Evolutionary conservation across 2,329 filamentous ascomycete genomes (phyloP).

Genomic region (Xylariaceae sp.): DNA sequence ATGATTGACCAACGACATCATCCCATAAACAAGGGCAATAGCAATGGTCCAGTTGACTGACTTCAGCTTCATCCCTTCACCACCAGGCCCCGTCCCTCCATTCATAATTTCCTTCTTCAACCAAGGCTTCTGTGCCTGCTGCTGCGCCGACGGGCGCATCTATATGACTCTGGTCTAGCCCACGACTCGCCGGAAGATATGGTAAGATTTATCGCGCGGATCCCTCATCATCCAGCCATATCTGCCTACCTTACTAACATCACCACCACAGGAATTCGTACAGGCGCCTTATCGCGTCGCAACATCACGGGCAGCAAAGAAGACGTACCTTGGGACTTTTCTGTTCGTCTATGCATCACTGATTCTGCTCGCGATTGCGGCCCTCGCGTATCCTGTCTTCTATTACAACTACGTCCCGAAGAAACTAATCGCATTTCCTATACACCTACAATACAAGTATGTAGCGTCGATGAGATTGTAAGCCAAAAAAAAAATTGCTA

Average conservation of each 20-base stretch:
- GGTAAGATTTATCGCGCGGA: background rate
- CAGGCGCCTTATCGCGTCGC: constrained; percentile 34
- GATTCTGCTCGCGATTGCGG: constrained; percentile 44
- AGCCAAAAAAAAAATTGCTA: background rate
- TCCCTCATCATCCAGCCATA: background rate
- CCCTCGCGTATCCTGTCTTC: constrained; percentile 47
- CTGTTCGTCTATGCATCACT: constrained; percentile 41
- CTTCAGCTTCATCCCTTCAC: background rate
- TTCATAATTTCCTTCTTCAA: background rate
- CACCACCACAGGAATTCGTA: constrained; percentile 24
- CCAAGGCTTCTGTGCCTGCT: background rate
- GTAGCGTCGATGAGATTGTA: background rate
- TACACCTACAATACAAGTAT: constrained; percentile 56
- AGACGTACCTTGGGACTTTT: constrained; percentile 43
- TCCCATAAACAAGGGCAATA: constrained; percentile 1
- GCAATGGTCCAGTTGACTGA: constrained; percentile 1
- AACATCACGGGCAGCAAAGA: constrained; percentile 49
- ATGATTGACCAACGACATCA: background rate
- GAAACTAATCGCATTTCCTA: constrained; percentile 46
- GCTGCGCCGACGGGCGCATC: constrained; percentile 10
- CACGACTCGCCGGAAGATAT: background rate
- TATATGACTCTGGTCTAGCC: background rate
- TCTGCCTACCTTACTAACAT: background rate
- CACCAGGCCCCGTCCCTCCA: background rate
- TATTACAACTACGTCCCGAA: constrained; percentile 54